phyloP scores from a whole-genome alignment of 2,329 filamentous ascomycete species.

The Xylariaceae sp. region DNA sequence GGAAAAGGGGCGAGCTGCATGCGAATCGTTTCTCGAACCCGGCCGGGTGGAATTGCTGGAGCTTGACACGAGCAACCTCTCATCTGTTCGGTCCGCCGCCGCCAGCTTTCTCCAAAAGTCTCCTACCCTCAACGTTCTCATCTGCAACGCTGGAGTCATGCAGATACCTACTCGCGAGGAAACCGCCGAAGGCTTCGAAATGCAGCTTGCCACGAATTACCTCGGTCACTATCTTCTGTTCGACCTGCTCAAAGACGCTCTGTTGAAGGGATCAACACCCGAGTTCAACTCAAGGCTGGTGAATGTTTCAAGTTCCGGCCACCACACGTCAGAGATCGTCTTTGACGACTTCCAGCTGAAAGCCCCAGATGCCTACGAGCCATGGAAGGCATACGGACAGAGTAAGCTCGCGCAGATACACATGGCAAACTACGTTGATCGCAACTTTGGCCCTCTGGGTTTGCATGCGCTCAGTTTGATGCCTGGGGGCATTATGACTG shows the following conservation, averaged over 20 bases:
- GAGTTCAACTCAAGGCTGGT: constrained; percentile 24
- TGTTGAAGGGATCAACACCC: too few species aligned
- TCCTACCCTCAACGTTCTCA: constrained; percentile 39
- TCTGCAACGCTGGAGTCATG: constrained; percentile 35
- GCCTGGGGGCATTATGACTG: constrained; percentile 23
- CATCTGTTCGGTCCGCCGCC: constrained; percentile 22
- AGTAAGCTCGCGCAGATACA: constrained; percentile 55
- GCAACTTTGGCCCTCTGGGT: constrained; percentile 48
- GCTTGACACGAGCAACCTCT: constrained; percentile 12
- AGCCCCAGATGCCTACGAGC: constrained; percentile 6
- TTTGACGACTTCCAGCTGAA: constrained; percentile 24
- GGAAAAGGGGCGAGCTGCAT: constrained; percentile 15
- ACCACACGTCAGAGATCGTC: constrained; percentile 14
- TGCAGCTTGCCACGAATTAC: constrained; percentile 27
- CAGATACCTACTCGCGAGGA: constrained; percentile 19
- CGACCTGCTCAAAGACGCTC: constrained; percentile 16
- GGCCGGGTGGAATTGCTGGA: constrained; percentile 24
- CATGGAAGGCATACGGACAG: constrained; percentile 43
- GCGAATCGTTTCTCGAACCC: constrained; percentile 17
- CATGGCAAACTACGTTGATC: constrained; percentile 56
- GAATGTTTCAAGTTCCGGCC: constrained; percentile 22
- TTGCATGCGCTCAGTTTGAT: constrained; percentile 47
- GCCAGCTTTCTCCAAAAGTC: constrained; percentile 24
- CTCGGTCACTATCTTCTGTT: constrained; percentile 27
- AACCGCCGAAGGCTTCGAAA: constrained; percentile 25